Base-by-base conservation (phyloP, 306 rosid genomes). In the Sicyos edulis region DNA sequence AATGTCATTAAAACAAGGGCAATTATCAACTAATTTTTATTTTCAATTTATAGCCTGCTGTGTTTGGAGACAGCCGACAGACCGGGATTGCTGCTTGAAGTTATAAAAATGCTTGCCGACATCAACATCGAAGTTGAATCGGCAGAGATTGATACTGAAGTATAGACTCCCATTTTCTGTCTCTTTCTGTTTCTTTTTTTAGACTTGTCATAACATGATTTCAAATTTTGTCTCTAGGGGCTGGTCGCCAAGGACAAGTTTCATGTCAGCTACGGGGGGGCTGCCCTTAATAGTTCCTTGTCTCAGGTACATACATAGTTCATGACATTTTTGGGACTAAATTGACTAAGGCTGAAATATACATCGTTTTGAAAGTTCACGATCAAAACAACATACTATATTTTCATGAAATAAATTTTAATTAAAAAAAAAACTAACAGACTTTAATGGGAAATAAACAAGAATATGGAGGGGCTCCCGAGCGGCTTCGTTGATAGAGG, bases 121-220 rank as follows among this genome's bases (percentile, higher is more conserved):
- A 75, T 93, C 73, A 93, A 93, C 87, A 91, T 93, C n/a, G 91
- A 86, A 19, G 97, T 91, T 71, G 99, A 93, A 81, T 93, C 97
- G 0, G 96, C 96, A 29, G 95, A 89, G 86, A 91, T 93, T 13
- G 99, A 93, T 32, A 91, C 97, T 29, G 92, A 93, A 78, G 99
- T 93, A 89, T 22, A 45, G 70, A 29, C 71, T 37, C 34, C 66
- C 21, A 7, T 34, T 37, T 44, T 22, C 47, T 45, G 4, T 32
- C 37, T 77, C 53, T 77, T 70, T 56, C 13, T 0, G 8, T 42
- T 52, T 0, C 37, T 32, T 32, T 26, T 26, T 1, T 26, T 26
- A 26, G 29, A 26, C 29, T 26, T 26, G 55, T 32, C 0, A 64
- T 8, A 20, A 37, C 69, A 32, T 5, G 24, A 53, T 78, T 55